Conservation (phyloP, 163 green algal genomes). For the Trebouxiophyceae sp. region DNA sequence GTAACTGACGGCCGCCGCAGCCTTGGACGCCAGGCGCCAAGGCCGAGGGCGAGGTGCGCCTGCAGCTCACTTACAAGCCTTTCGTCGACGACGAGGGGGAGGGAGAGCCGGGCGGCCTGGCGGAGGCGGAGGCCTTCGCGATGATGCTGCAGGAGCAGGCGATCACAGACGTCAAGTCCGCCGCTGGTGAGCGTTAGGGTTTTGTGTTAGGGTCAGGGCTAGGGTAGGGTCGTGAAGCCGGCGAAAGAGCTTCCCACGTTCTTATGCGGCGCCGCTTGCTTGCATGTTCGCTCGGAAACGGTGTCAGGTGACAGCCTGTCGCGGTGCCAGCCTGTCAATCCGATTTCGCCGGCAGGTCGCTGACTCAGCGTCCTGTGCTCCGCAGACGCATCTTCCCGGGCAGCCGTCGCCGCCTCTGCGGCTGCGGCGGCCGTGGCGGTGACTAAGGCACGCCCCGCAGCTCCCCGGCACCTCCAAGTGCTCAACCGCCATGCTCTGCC, state of each 20-base stretch:
- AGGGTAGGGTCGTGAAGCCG: too few species aligned
- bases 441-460: conserved; percentile 57
- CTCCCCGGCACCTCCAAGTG: too few species aligned
- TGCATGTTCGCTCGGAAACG: too few species aligned
- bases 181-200: too few species aligned
- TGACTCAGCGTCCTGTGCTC: too few species aligned
- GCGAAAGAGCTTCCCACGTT: too few species aligned
- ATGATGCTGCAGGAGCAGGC: conserved; percentile 27
- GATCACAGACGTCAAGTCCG: conserved; percentile 77
- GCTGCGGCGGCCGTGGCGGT: conserved; percentile 79
- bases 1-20: conserved; percentile 16
- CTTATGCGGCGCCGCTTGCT: too few species aligned
- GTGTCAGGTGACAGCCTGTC: too few species aligned
- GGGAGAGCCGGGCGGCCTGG: conserved; percentile 45
- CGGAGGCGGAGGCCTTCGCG: conserved; percentile 51
- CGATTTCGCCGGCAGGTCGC: too few species aligned
- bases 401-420: conserved; percentile 75
- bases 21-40: conserved; percentile 2
- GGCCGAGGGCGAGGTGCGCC: conserved; percentile 29
- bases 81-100: conserved; percentile 68
- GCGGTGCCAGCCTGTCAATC: too few species aligned
- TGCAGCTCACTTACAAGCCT: conserved; percentile 51
- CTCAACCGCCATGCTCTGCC: too few species aligned
- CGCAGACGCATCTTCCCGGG: conserved; percentile 70
- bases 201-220: too few species aligned